phyloP scores from a whole-genome alignment of 2,329 filamentous ascomycete species.

The Pseudogymnoascus sp. region DNA sequence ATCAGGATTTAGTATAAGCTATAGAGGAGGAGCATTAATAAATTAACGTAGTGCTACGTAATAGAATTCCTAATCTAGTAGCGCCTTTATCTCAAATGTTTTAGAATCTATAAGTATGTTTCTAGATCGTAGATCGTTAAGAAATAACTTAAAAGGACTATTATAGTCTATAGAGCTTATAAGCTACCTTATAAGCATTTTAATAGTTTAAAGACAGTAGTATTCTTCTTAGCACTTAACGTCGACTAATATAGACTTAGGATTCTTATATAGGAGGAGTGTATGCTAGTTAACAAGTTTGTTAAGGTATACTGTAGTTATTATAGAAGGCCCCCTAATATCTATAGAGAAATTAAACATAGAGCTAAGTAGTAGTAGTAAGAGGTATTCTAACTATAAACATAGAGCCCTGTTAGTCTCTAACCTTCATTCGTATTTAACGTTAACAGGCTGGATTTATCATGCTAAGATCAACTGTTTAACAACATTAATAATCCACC shows the following conservation, averaged over 20 bases:
- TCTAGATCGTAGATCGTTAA: neutral
- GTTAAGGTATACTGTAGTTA: neutral
- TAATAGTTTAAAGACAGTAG: neutral
- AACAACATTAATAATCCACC: constrained; percentile 15
- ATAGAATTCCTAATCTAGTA: neutral
- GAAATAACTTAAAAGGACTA: neutral
- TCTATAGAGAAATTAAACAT: neutral
- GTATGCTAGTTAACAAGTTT: neutral
- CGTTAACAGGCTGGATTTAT: neutral
- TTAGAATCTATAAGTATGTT: neutral
- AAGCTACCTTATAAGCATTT: neutral
- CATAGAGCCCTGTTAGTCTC: neutral
- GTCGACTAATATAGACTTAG: neutral
- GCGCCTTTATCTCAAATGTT: neutral
- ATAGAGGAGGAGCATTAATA: neutral
- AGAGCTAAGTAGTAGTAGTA: neutral
- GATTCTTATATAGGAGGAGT: neutral
- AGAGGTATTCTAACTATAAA: neutral
- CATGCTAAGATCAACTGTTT: neutral
- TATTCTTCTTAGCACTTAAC: neutral
- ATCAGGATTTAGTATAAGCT: neutral
- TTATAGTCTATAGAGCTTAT: neutral
- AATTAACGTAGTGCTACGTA: neutral
- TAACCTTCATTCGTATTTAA: constrained; percentile 19
- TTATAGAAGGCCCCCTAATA: neutral